These are phyloP conservation scores for Dianthus caryophyllus DNA, from an alignment of 148 eudicot species.

Conservation along the genomic window DNA sequence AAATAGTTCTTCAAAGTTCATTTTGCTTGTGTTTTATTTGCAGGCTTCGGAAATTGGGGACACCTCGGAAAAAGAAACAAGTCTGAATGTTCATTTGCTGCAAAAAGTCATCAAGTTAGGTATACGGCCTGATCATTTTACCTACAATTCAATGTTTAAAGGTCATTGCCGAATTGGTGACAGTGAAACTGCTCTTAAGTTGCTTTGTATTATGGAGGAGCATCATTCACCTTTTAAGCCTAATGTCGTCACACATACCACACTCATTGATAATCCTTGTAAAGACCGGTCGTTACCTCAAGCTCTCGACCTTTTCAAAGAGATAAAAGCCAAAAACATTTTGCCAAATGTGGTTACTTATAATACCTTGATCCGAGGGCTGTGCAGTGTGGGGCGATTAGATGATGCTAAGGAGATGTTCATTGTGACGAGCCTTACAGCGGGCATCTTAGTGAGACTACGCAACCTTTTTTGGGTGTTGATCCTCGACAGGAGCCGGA, in stretches of 20 bases:
- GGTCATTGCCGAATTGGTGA: slow-evolving; percentile 1
- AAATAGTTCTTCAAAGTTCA: no score
- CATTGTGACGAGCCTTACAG: slow-evolving; percentile 9
- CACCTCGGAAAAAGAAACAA: no score
- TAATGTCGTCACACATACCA: background rate
- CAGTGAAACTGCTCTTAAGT: background rate
- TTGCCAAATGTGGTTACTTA: slow-evolving; percentile 5
- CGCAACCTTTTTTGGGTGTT: no score
- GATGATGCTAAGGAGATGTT: slow-evolving; percentile 2
- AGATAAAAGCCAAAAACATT: slow-evolving; percentile 4
- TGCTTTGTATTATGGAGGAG: background rate
- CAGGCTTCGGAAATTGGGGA: no score
- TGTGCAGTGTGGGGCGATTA: slow-evolving; percentile 15
- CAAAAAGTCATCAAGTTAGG: no score
- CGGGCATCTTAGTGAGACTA: no score
- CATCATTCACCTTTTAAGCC: no score
- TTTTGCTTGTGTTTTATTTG: no score
- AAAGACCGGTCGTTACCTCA: slow-evolving; percentile 9
- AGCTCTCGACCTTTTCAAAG: background rate
- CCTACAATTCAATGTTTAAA: background rate
- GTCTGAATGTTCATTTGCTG: no score
- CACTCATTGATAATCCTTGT: background rate
- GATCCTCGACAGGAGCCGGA: no score
- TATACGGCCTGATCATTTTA: background rate
- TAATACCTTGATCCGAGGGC: slow-evolving; percentile 3